These are phyloP conservation scores for Saccharomycopsis sp. DNA, from an alignment of 805 yeast genomes.

Conservation along the genomic window DNA sequence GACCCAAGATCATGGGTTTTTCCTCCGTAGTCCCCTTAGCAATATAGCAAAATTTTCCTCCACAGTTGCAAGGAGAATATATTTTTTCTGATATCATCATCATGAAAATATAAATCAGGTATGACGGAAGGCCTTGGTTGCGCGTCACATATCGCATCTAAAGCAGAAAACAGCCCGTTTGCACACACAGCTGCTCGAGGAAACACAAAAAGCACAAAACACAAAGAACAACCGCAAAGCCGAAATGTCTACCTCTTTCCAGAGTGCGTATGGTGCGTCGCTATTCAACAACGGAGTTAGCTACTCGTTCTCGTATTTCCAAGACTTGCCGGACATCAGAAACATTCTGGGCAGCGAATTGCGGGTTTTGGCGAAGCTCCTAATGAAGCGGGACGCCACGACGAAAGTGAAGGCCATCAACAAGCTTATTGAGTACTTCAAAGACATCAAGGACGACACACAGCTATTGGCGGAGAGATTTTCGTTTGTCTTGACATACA, in stretches of 20 bases:
- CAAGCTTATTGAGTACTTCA: conserved; percentile 4
- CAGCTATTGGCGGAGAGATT: background rate
- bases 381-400: conserved; percentile 11
- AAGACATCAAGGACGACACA: background rate
- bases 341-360: conserved; percentile 5
- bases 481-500: conserved; percentile 11
- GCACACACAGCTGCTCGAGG: no score
- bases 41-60: no score
- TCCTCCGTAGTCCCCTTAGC: no score
- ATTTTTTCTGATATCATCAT: background rate
- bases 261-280: background rate
- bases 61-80: no score
- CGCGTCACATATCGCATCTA: no score
- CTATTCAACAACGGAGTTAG: background rate
- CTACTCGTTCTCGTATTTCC: conserved; percentile 10
- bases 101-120: background rate
- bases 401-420: conserved; percentile 17
- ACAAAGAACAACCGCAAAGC: background rate
- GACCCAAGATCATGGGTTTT: background rate
- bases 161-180: no score
- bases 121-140: no score
- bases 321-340: conserved; percentile 5
- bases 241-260: background rate
- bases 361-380: conserved; percentile 11
- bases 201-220: background rate